Base-by-base conservation (phyloP, 2,329 filamentous ascomycete species). In the Teratosphaeria epicoccoides region DNA sequence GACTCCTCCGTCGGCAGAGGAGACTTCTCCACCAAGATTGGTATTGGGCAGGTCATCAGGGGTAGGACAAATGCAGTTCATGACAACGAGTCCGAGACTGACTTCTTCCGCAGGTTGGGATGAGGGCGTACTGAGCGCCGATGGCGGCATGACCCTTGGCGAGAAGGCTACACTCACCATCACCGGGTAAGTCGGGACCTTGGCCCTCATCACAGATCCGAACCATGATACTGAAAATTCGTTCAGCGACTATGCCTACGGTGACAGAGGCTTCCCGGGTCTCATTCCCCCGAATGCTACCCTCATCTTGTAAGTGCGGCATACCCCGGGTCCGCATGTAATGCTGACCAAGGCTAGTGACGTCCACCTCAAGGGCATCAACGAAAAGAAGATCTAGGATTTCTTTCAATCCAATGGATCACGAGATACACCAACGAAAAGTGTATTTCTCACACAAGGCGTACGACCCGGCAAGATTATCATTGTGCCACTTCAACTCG, bases 131-230 rank as follows among this genome's bases (percentile, higher is more conserved):
- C 60, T 75, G 48, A 68, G 61, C 51, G 64, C 62, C 24, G 62
- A 66, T 43, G 61, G 60, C 43, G 76, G 81, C 66, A 96, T 98
- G 91, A 84, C 84, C 67, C 76, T 95, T 53, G 90, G 91, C 68
- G 91, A 97, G 79, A 91, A 87, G 76, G 84, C 88, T 50, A 87
- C 81, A 49, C 77, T 98, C 58, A 85, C 83, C 60, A 96, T 97
- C 67, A 79, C 83, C 57, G 77, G 79, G 85, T 89, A 77, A 70
- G 79, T 64, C 2, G 23, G 6, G 14, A 14, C 11, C 55, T 54
- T 51, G 25, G 43, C n/a, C 25, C n/a, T n/a, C 11, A 49, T 23
- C 29, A 23, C 6, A 7, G 11, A 25, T 33, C 4, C 12, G 11
- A 24, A 48, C 50, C 53, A 47, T 55, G 47, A 25, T 47, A 20